Evolutionary conservation across 2,329 filamentous ascomycete species (phyloP), one percentile per base, ranked within the genome.

Genomic region (Claviceps humidiphila): DNA sequence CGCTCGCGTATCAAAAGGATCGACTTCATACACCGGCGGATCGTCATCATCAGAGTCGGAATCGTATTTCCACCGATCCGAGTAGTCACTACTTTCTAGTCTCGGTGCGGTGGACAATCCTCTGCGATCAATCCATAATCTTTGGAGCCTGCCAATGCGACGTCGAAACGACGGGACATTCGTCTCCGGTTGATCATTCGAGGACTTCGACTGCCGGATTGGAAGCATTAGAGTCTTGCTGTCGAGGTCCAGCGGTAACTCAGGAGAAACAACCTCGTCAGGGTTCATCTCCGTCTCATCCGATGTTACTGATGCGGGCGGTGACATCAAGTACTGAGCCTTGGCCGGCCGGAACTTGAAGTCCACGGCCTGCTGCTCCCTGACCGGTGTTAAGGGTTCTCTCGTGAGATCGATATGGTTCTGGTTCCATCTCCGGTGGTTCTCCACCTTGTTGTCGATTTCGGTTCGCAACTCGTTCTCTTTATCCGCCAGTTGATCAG

Each of bases 381-480:
- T 75, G 44, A 87, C 81, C 22, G 89, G 89, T 49, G 87, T 88
- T 58, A 97, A 78, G 49, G 91, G 89, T 58, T 84, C 83, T 71
- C 84, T 82, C 56, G 91, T 96, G 64, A 89, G 77, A 71, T 97
- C 90, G 61, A 94, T 80, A 72, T 88, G 89, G 63, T 87, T 85
- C 60, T 87, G 78, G 69, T 96, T 96, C 89, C 91, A 96, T 65
- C 86, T 83, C 60, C 85, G 81, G 70, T 96, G 91, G 68, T 93
- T 91, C 61, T 85, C 78, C 51, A 94, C 82, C 68, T 94, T 91
- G 60, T 81, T 81, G 66, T 94, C 87, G 65, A 97, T 88, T 62
- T 94, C 89, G 57, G 77, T 76, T 56, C 85, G 78, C 59, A 96
- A 82, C 60, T 87, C 81, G 59, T 86, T 89, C 59, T 91, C 85